A percentile compares a stretch with the other conserved stretches of the same genome.
These are phyloP conservation scores for Chlorophyllum brunneum DNA, from an alignment of 768 basidiomycete species.

Conservation along the genomic window DNA sequence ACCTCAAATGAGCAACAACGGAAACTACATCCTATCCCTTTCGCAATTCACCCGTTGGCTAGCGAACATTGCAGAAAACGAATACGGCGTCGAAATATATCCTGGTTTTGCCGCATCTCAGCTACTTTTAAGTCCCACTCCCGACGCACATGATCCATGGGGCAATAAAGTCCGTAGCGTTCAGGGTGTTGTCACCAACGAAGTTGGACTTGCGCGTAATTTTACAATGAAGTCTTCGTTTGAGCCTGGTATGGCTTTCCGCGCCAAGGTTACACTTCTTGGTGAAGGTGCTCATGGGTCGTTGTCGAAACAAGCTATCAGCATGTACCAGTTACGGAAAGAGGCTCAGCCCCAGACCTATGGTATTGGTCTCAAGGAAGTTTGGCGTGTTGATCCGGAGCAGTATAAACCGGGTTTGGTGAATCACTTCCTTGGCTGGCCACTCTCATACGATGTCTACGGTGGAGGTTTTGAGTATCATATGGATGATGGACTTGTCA, in stretches of 20 bases:
- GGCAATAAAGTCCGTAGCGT: slow-evolving; percentile 47
- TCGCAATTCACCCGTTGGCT: slow-evolving; percentile 91
- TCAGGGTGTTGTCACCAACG: slow-evolving; percentile 85
- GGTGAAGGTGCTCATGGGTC: slow-evolving; percentile 96
- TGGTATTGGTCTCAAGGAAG: slow-evolving; percentile 94
- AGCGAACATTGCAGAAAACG: slow-evolving; percentile 72
- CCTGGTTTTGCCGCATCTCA: slow-evolving; percentile 94
- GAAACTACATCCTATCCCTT: slow-evolving; percentile 91
- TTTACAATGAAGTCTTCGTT: slow-evolving; percentile 79
- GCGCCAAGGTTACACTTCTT: slow-evolving; percentile 85
- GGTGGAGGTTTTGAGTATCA: slow-evolving; percentile 97
- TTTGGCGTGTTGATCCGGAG: slow-evolving; percentile 79
- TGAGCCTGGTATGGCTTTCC: slow-evolving; percentile 96
- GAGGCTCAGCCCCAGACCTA: slow-evolving; percentile 87
- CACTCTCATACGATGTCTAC: slow-evolving; percentile 76
- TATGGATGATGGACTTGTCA: slow-evolving; percentile 89
- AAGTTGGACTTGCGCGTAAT: slow-evolving; percentile 83
- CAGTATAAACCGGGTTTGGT: slow-evolving; percentile 71
- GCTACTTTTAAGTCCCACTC: slow-evolving; percentile 63
- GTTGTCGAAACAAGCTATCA: slow-evolving; percentile 75
- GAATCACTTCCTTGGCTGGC: slow-evolving; percentile 96
- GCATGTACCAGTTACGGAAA: slow-evolving; percentile 69
- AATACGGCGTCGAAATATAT: slow-evolving; percentile 89
- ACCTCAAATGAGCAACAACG: slow-evolving; percentile 92
- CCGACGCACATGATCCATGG: slow-evolving; percentile 36